Conservation (phyloP, 306 rosid genomes). For the Quillaja saponaria region DNA sequence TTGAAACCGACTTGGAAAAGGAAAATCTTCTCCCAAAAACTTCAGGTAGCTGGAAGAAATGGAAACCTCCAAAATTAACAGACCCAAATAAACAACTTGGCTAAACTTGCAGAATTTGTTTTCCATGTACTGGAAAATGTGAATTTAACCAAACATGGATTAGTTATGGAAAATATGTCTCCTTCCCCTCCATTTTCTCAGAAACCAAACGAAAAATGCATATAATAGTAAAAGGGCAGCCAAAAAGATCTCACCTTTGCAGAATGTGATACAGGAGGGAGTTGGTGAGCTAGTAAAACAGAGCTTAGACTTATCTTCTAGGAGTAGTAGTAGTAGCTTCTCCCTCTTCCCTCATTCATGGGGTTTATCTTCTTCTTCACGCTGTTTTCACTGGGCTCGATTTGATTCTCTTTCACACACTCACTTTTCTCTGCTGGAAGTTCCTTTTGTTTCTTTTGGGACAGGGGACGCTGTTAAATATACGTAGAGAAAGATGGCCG, state of each 20-base stretch:
- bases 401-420: too few species aligned
- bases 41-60: constrained; percentile 16
- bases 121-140: background rate
- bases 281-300: background rate
- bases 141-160: background rate
- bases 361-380: constrained; percentile 12
- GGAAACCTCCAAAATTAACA: background rate
- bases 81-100: constrained; percentile 3
- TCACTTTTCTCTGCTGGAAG: too few species aligned
- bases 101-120: background rate
- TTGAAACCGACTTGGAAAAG: background rate
- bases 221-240: background rate
- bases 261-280: background rate
- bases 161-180: background rate
- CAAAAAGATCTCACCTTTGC: background rate
- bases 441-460: background rate
- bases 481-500: background rate
- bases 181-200: constrained; percentile 27
- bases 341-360: too few species aligned
- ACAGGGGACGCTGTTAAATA: constrained; percentile 3
- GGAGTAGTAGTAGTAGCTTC: too few species aligned
- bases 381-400: constrained; percentile 30
- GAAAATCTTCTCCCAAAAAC: constrained; percentile 25
- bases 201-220: background rate
- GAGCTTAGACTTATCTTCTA: background rate